Evolutionary conservation across 805 yeast genomes (phyloP).

Genomic region (Candida orba): DNA sequence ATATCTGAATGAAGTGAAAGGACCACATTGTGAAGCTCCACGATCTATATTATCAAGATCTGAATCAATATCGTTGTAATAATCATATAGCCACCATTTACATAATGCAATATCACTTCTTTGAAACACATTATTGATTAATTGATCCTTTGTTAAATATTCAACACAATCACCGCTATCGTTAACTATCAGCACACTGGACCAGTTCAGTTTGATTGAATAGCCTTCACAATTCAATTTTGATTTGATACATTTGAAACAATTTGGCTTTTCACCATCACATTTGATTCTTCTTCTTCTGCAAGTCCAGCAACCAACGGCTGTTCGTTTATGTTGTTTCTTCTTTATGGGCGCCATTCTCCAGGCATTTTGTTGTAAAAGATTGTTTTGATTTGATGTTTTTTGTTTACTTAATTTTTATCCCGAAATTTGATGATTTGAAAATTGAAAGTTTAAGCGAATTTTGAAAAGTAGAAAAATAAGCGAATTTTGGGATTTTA

Average conservation of each 20-base stretch:
- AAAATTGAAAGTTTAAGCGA: too few species aligned
- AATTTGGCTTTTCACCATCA: conserved; percentile 62
- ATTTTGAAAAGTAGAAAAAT: too few species aligned
- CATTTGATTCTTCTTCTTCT: conserved; percentile 77
- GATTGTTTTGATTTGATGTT: too few species aligned
- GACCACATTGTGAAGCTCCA: conserved; percentile 9
- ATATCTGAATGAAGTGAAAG: conserved; percentile 7
- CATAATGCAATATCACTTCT: conserved; percentile 58
- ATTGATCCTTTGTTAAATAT: conserved; percentile 12
- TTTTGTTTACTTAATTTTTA: too few species aligned
- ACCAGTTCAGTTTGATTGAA: conserved; percentile 74
- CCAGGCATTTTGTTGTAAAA: too few species aligned
- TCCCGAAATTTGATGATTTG: too few species aligned
- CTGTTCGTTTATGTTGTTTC: conserved; percentile 33
- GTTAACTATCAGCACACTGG: conserved; percentile 39
- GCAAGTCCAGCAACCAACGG: conserved; percentile 87
- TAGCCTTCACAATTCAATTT: conserved; percentile 74
- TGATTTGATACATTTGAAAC: conserved; percentile 60
- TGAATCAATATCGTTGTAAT: conserved; percentile 71
- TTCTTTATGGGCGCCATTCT: conserved; percentile 7
- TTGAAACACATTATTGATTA: conserved; percentile 36
- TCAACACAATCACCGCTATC: conserved; percentile 22
- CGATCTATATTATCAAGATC: conserved; percentile 43
- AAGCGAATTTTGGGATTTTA: too few species aligned
- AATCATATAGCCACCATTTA: conserved; percentile 23